A percentile compares a stretch with the other conserved stretches of the same genome.
phyloP scores from a whole-genome alignment of 2,329 filamentous ascomycete species.

The Sporothrix luriei region DNA sequence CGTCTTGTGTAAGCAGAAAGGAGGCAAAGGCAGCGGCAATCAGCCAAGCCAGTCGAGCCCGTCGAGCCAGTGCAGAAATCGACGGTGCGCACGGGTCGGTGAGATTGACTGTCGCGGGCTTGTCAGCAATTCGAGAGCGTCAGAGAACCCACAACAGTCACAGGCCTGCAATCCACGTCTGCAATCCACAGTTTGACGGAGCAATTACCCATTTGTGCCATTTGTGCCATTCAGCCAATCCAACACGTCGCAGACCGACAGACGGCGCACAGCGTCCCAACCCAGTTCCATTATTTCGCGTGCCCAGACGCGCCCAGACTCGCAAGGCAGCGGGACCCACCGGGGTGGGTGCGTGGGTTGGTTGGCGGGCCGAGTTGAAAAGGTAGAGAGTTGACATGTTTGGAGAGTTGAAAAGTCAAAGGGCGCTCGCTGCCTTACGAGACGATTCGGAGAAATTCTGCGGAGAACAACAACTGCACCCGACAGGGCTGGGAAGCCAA shows the following conservation, averaged over 20 bases:
- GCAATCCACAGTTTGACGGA: too few species aligned
- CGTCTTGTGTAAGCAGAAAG: constrained; percentile 17
- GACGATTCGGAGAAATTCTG: too few species aligned
- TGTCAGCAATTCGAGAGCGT: constrained; percentile 4
- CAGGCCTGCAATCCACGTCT: too few species aligned
- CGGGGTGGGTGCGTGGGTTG: background rate
- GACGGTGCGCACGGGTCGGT: constrained; percentile 14
- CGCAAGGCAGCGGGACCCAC: background rate
- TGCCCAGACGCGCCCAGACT: background rate
- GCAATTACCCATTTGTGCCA: background rate
- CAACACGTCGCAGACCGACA: too few species aligned
- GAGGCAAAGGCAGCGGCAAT: background rate
- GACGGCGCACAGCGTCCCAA: background rate
- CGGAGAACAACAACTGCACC: too few species aligned
- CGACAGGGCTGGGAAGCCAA: too few species aligned
- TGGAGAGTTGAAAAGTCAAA: background rate
- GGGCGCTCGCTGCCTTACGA: background rate
- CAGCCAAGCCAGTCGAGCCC: too few species aligned
- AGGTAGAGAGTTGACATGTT: background rate
- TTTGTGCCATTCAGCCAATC: too few species aligned
- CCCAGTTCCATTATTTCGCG: background rate
- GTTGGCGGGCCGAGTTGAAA: background rate
- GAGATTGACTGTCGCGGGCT: background rate
- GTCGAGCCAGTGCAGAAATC: too few species aligned
- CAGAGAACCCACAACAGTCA: background rate